phyloP scores from a whole-genome alignment of 2,329 filamentous ascomycete genomes.

The Penicillium sp. region DNA sequence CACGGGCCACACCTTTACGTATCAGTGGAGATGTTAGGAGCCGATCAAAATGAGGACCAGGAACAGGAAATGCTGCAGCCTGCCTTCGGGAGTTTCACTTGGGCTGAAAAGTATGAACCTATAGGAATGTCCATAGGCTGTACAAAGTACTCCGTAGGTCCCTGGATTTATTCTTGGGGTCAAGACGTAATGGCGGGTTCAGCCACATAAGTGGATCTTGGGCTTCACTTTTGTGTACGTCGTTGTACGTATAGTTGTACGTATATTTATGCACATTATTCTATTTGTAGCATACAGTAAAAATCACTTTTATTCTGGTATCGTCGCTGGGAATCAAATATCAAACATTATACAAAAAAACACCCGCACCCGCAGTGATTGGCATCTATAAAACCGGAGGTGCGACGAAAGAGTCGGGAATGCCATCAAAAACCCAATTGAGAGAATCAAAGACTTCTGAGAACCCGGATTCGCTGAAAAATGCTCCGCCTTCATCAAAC shows the following conservation, averaged over 20 bases:
- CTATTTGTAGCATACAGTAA: background rate
- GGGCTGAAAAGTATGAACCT: background rate
- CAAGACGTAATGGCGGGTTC: constrained; percentile 3
- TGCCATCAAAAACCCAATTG: constrained; percentile 87
- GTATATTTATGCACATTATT: background rate
- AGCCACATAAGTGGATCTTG: constrained; percentile 6
- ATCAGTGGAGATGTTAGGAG: constrained; percentile 3
- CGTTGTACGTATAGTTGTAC: background rate
- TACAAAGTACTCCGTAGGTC: too few species aligned
- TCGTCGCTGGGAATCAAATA: constrained; percentile 13
- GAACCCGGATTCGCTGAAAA: constrained; percentile 53
- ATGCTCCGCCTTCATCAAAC: constrained; percentile 39
- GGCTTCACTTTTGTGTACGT: background rate
- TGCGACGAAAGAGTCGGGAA: constrained; percentile 62
- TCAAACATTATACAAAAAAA: constrained; percentile 3
- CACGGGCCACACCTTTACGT: constrained; percentile 1
- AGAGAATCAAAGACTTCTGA: constrained; percentile 81
- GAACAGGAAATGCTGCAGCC: constrained; percentile 7
- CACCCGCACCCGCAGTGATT: background rate
- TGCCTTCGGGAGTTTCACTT: background rate
- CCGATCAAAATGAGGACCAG: constrained; percentile 2
- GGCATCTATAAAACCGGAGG: constrained; percentile 33
- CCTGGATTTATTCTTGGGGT: background rate
- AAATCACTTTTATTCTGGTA: constrained; percentile 15
- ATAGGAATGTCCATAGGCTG: background rate